Conservation (phyloP, 257 asterid genomes). For the Nicotiana benthamiana region DNA sequence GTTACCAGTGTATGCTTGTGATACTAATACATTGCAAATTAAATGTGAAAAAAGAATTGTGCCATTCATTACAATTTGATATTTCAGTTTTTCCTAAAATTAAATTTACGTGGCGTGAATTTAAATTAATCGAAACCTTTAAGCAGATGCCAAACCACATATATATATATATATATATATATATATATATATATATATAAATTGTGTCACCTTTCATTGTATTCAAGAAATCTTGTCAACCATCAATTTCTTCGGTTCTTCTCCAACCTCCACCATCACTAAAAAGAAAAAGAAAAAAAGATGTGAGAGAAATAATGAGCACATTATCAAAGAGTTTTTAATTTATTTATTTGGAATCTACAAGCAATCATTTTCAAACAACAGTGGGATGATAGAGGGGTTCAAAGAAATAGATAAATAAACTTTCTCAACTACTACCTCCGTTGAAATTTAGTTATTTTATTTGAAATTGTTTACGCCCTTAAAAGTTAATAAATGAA, state of each 20-base stretch:
- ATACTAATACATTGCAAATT: not conserved
- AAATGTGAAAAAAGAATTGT: slow-evolving; percentile 14
- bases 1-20: not conserved
- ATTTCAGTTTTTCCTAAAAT: slow-evolving; percentile 2
- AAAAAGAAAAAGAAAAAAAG: not conserved
- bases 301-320: not conserved
- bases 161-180: too few species aligned
- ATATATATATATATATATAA: too few species aligned
- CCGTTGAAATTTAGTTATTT: too few species aligned
- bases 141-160: too few species aligned
- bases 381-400: slow-evolving; percentile 15
- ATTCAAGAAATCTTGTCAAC: slow-evolving; percentile 25
- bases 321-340: not conserved
- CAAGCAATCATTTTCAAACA: slow-evolving; percentile 31
- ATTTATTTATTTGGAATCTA: slow-evolving; percentile 40
- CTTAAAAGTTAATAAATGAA: too few species aligned
- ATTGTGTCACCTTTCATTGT: too few species aligned
- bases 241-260: slow-evolving; percentile 38
- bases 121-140: too few species aligned
- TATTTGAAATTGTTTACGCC: too few species aligned
- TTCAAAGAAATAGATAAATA: slow-evolving; percentile 6
- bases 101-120: not conserved
- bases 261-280: slow-evolving; percentile 32
- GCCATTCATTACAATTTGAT: slow-evolving; percentile 11
- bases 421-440: slow-evolving; percentile 11